A percentile compares a stretch with the other conserved stretches of the same genome.
These are phyloP conservation scores for Penicillium coffeae DNA, from an alignment of 495 filamentous ascomycete species.

Conservation along the genomic window DNA sequence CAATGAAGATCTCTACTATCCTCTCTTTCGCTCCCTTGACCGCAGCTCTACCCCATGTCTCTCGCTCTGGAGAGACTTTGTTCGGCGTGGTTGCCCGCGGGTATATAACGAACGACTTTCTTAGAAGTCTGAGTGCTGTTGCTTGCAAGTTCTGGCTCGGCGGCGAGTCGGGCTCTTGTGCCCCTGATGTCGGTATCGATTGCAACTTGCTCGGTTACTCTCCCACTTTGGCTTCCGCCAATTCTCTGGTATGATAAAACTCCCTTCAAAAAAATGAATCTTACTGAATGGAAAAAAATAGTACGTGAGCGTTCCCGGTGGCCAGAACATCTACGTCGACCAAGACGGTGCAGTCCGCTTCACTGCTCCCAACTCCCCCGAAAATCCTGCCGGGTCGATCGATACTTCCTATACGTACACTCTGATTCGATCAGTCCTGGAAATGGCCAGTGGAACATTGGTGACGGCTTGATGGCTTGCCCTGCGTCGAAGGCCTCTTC, in stretches of 20 bases:
- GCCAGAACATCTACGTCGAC: conserved; percentile 56
- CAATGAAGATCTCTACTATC: conserved; percentile 27
- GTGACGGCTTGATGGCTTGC: conserved; percentile 37
- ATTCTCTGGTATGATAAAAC: conserved; percentile 14
- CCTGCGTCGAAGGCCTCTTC: conserved; percentile 10
- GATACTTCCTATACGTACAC: conserved; percentile 40
- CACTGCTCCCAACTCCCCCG: conserved; percentile 53
- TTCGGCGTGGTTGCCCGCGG: conserved; percentile 31
- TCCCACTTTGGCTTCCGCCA: conserved; percentile 28
- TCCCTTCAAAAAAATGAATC: not conserved
- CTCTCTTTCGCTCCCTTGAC: conserved; percentile 22
- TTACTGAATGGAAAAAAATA: conserved; percentile 8
- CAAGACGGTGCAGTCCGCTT: conserved; percentile 50
- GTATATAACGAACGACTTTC: conserved; percentile 30
- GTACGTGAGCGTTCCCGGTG: conserved; percentile 56
- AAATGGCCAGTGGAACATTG: conserved; percentile 22
- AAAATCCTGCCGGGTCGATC: conserved; percentile 42
- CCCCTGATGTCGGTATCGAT: conserved; percentile 16
- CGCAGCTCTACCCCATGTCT: conserved; percentile 16
- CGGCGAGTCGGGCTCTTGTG: conserved; percentile 27
- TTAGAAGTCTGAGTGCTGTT: conserved; percentile 30
- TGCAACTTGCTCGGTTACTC: conserved; percentile 29
- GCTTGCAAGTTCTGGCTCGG: conserved; percentile 33
- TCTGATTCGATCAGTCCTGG: conserved; percentile 15
- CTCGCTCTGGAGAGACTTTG: conserved; percentile 3